Evolutionary conservation across 2,329 filamentous ascomycete genomes (phyloP), one percentile per base, ranked within the genome.

Genomic region (Penicillium sp.): DNA sequence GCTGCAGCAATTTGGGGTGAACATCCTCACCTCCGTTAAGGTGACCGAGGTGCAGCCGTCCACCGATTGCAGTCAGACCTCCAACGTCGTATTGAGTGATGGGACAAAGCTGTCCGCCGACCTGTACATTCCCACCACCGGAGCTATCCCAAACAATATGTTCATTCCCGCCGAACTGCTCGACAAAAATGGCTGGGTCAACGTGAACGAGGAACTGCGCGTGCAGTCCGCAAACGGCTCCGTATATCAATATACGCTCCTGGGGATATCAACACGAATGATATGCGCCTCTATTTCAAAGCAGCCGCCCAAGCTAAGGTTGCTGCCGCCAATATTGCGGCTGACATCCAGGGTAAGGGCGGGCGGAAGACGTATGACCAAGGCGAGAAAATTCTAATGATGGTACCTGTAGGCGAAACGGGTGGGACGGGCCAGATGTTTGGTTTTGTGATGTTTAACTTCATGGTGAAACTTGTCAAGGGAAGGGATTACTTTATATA

Each of bases 81-180:
- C 71, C 50, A 68, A 70, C 4, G 56, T 78, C 25, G 58, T 59
- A 3, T 61, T 80, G 13, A 65, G 63, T 50, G 74, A 76, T 48
- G 78, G 78, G 37, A 66, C 72, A 39, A 68, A 62, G 3, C 54
- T 77, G 35, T 67, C 68, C 1, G 70, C 73, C 2, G 79, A 82
- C 54, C 51, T 79, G 25, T 81, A 77, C 58, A 73, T 82, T 47
- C 71, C 74, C 3, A 76, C 76, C 0, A 71, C 71, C 11, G 79
- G 79, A 27, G 74, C 74, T 9, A 58, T 64, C 6, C 78, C 78
- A 0, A 81, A 79, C 62, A 76, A 73, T 18, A 67, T 65, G 7
- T 82, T 74, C 60, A 64, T 83, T 1, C 77, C 79, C 0, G 44
- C 58, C 4, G 58, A 67, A 5, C 71, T 78, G 36, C 68, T 82